Base-by-base conservation (phyloP, 225 moss, liverwort and hornwort genomes). In the Climacium dendroides region DNA sequence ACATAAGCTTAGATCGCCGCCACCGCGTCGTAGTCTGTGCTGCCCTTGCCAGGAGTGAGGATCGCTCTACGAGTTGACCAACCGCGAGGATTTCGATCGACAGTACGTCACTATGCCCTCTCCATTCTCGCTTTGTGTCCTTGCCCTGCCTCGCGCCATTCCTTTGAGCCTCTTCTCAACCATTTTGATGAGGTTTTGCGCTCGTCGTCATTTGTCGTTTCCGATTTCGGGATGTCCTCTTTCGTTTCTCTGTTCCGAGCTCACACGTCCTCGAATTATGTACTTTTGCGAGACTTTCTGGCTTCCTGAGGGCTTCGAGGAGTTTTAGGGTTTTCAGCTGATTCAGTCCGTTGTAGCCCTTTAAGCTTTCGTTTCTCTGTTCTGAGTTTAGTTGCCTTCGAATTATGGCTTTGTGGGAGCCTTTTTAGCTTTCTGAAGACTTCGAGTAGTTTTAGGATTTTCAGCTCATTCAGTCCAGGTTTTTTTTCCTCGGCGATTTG, bases 21-120 rank as follows among this genome's bases (percentile, higher is more conserved):
- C 54, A 10, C n/a, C 4, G 6, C 9, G 15, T 25, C 10, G 77
- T 7, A 9, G 24, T 24, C n/a, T 54, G n/a, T 53, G 15, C 54
- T 54, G 54, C 76, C n/a, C 15, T 15, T 24, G 54, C 76, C 9
- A 15, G 76, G n/a, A 76, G 76, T 53, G 41, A 57, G 74, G 62
- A 54, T 79, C 17, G 77, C 75, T 23, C 76, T 81, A 45, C 86
- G n/a, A 74, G 39, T 91, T 90, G 91, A 85, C 91, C 67, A 85
- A 87, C 34, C 89, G 58, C 60, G 95, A 98, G 50, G 96, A 96
- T 87, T 89, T 96, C 67, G 94, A 98, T 26, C 55, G 78, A 17
- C 89, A 96, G 98, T 98, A 90, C 83, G 95, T 86, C 24, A 15
- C 63, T 19, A 32, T 18, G 17, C 67, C 19, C 62, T 61, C 84